Conservation (phyloP, 2,329 filamentous ascomycete species). For the Madurella fahalii region DNA sequence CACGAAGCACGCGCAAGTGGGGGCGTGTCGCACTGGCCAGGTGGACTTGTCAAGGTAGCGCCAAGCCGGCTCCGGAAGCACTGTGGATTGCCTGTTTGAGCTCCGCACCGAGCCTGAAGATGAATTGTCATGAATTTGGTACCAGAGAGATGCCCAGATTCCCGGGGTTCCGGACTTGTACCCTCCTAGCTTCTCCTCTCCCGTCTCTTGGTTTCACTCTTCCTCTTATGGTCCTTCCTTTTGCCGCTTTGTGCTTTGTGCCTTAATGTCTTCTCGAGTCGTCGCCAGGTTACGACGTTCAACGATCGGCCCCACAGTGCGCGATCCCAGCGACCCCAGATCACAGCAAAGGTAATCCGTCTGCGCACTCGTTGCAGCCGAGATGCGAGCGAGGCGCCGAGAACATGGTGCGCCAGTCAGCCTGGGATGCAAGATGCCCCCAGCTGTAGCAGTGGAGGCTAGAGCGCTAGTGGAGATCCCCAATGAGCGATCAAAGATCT, state of each 20-base stretch:
- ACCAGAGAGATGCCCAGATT: background rate
- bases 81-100: slow-evolving; percentile 4
- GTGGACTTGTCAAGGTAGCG: background rate
- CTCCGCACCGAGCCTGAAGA: background rate
- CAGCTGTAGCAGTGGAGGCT: too few relatives aligned
- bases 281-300: too few relatives aligned
- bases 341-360: too few relatives aligned
- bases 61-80: slow-evolving; percentile 16
- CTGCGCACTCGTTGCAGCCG: too few relatives aligned
- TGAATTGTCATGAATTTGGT: background rate
- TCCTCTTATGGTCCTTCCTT: background rate
- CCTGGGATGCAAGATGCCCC: too few relatives aligned
- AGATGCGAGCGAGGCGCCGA: too few relatives aligned
- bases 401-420: too few relatives aligned
- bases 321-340: too few relatives aligned
- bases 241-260: too few relatives aligned
- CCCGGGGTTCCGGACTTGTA: background rate
- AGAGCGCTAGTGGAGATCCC: too few relatives aligned
- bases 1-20: background rate
- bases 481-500: too few relatives aligned
- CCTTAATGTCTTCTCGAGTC: too few relatives aligned
- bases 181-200: background rate
- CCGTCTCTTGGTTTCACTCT: background rate
- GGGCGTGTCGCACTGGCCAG: background rate
- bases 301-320: background rate